Evolutionary conservation across 83 land plant species (phyloP), one percentile per base, ranked within the genome.

Genomic region (Larix sibirica): DNA sequence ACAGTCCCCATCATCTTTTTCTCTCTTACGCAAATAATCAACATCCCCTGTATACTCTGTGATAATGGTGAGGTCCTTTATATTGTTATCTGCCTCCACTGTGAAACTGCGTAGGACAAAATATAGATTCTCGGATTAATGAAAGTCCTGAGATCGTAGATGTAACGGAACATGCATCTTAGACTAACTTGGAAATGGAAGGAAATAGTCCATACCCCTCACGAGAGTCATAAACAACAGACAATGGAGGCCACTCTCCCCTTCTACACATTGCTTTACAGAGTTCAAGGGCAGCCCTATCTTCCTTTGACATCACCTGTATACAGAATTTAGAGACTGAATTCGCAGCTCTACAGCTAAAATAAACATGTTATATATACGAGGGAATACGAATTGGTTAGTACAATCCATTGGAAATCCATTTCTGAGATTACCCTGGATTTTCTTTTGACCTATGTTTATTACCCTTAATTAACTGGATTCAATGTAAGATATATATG

Each of bases 31-130:
- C 86, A 96, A 83, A 86, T 87, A 97, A 83, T 96, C 98, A 40
- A 97, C 99, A 85, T 97, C 99, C 33, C 99, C 98, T 28, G 90
- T 89, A 78, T 97, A 96, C 70, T 97, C 99, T 17, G 97, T 89
- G 31, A 97, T 90, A 33, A 97, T 91, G 1, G 99, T 97, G 80
- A 96, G 82, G 60, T 96, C 99, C 82, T 88, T 94, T 20, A 97
- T 97, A 66, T 66, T 81, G 84, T 90, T 87, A 86, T 94, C 97
- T 75, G 98, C 98, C 83, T 94, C 94, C 8, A 97, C 99, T n/a
- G 98, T 97, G 83, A 96, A 97, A 83, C 99, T 97, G 96, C 61
- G 66, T 18, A 40, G 56, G 8, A 31, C 13, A 84, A 50, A 18
- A 74, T 62, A 50, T 66, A 77, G 26, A 21, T 31, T 4, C 62